Conservation (phyloP, 2,329 filamentous ascomycete species). For the Trichoderma oligosporum region DNA sequence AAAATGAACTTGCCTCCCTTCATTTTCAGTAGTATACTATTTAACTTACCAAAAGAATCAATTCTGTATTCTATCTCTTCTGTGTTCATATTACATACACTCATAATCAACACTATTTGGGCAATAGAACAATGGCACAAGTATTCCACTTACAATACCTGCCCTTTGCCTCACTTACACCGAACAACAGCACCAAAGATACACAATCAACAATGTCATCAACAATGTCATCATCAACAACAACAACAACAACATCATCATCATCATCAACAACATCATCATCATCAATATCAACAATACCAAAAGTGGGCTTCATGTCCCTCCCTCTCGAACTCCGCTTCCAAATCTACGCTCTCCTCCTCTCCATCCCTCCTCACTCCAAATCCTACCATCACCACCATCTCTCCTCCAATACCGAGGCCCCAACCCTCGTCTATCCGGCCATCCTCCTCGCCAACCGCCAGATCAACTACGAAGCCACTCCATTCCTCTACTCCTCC, state of each 20-base stretch:
- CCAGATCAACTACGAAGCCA: slow-evolving; percentile 41
- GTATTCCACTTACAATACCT: no score
- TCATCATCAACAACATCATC: not conserved
- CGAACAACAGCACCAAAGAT: not conserved
- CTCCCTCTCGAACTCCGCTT: slow-evolving; percentile 46
- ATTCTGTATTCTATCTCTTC: no score
- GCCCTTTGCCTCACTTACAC: not conserved
- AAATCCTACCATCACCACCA: slow-evolving; percentile 26
- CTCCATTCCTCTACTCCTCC: slow-evolving; percentile 39
- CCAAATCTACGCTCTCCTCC: slow-evolving; percentile 44
- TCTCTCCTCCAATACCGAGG: slow-evolving; percentile 10
- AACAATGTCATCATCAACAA: not conserved
- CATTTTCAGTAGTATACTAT: no score
- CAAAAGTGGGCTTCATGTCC: slow-evolving; percentile 32
- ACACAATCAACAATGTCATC: not conserved
- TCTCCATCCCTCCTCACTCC: slow-evolving; percentile 32
- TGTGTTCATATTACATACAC: no score
- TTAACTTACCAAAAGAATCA: no score
- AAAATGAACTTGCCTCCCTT: not conserved
- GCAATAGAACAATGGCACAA: no score
- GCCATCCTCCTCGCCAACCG: slow-evolving; percentile 40
- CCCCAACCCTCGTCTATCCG: slow-evolving; percentile 30
- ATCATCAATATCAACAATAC: not conserved
- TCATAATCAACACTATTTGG: no score
- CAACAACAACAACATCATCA: not conserved